These are phyloP conservation scores for Hortiboletus rubellus DNA, from an alignment of 1,284 basidiomycete genomes.

Conservation along the genomic window DNA sequence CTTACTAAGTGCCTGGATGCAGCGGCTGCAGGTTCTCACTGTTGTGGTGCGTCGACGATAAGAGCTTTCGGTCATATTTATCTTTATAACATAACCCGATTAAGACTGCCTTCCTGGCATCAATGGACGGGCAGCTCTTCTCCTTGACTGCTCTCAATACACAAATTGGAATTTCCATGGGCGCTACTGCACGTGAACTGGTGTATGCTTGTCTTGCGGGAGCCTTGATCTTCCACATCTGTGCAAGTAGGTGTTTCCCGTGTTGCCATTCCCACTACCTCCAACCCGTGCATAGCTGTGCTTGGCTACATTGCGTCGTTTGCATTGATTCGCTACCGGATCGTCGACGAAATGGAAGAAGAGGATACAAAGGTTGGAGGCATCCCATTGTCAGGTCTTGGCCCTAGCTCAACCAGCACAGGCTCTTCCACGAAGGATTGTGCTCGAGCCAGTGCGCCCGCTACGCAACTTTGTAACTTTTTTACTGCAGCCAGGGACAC, in stretches of 20 bases:
- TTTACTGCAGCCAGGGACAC: background rate
- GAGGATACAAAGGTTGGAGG: constrained; percentile 19
- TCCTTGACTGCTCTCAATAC: constrained; percentile 26
- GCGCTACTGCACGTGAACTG: constrained; percentile 17
- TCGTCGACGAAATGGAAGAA: constrained; percentile 17
- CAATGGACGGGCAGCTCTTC: constrained; percentile 35
- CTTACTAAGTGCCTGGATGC: constrained; percentile 25
- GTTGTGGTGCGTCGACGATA: constrained; percentile 26
- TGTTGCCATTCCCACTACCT: background rate
- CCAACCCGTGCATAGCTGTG: constrained; percentile 19
- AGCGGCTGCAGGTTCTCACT: constrained; percentile 32
- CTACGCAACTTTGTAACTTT: background rate
- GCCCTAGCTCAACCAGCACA: constrained; percentile 12
- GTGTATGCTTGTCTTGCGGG: constrained; percentile 33
- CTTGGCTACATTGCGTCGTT: constrained; percentile 34
- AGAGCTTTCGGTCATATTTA: background rate
- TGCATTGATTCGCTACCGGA: constrained; percentile 25
- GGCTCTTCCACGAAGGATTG: constrained; percentile 13
- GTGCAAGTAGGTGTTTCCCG: constrained; percentile 22
- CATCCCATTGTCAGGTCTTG: background rate
- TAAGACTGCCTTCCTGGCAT: constrained; percentile 32
- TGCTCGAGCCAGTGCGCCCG: constrained; percentile 21
- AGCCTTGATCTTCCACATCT: constrained; percentile 34
- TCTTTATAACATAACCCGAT: background rate
- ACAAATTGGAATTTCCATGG: constrained; percentile 15